Conservation (phyloP, 2,329 filamentous ascomycete genomes). For the Colletotrichum kahawae region DNA sequence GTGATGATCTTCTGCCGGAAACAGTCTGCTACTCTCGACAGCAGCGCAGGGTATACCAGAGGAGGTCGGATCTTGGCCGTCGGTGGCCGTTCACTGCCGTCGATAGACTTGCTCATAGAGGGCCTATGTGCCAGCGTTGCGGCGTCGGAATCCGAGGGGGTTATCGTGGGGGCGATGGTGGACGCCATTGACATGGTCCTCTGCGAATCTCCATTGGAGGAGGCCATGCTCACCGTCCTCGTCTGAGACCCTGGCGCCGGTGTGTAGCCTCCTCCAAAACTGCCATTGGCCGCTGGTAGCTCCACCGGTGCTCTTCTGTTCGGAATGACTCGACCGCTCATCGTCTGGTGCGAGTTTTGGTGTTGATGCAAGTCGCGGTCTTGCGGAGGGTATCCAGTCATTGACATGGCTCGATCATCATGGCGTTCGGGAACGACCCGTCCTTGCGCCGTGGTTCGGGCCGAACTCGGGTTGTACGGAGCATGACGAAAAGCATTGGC, state of each 20-base stretch:
- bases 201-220: slow-evolving; percentile 49
- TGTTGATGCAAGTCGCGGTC: slow-evolving; percentile 61
- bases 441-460: slow-evolving; percentile 88
- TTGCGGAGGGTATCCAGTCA: slow-evolving; percentile 76
- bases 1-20: slow-evolving; percentile 89
- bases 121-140: slow-evolving; percentile 58
- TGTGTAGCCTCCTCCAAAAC: slow-evolving; percentile 42
- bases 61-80: slow-evolving; percentile 74
- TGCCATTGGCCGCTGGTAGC: slow-evolving; percentile 39
- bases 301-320: slow-evolving; percentile 60
- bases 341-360: slow-evolving; percentile 76
- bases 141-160: slow-evolving; percentile 59
- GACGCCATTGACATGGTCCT: slow-evolving; percentile 95
- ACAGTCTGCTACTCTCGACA: slow-evolving; percentile 92
- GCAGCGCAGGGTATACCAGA: slow-evolving; percentile 88
- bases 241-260: slow-evolving; percentile 59
- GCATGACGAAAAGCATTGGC: slow-evolving; percentile 81
- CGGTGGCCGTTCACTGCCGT: slow-evolving; percentile 56
- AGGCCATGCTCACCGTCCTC: slow-evolving; percentile 66
- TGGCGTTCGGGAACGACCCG: slow-evolving; percentile 89
- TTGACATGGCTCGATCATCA: slow-evolving; percentile 93
- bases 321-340: slow-evolving; percentile 91
- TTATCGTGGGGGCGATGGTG: slow-evolving; percentile 74
- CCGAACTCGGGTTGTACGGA: slow-evolving; percentile 70
- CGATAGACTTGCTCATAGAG: slow-evolving; percentile 61